Evolutionary conservation across 345 rosid genomes (phyloP).

Genomic region (Ricinus communis): DNA sequence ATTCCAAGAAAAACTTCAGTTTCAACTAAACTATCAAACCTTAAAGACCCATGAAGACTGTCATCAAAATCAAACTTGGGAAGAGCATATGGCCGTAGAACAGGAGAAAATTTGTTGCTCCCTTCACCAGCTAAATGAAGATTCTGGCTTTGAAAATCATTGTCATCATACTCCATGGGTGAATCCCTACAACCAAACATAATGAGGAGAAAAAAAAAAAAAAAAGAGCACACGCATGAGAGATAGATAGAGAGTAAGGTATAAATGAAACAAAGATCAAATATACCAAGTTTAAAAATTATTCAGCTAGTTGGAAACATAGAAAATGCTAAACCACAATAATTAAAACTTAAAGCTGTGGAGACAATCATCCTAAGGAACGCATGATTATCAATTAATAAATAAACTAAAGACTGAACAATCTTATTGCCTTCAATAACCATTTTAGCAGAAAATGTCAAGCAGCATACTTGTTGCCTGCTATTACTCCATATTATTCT

Average conservation of each 20-base stretch:
- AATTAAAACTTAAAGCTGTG: not conserved
- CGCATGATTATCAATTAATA: not conserved
- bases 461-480: not conserved
- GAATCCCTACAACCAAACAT: slow-evolving; percentile 48
- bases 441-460: not conserved
- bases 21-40: slow-evolving; percentile 72
- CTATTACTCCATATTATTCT: not conserved
- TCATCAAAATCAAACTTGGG: slow-evolving; percentile 96
- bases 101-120: slow-evolving; percentile 67
- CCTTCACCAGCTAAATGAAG: slow-evolving; percentile 91
- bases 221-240: no score
- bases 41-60: slow-evolving; percentile 58
- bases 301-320: not conserved
- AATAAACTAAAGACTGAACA: slow-evolving; percentile 1
- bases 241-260: no score
- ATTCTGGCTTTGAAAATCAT: slow-evolving; percentile 92
- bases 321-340: not conserved
- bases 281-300: slow-evolving; percentile 9
- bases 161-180: slow-evolving; percentile 99
- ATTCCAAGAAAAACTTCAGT: slow-evolving; percentile 81
- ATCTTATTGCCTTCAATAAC: not conserved
- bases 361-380: not conserved
- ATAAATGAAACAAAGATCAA: slow-evolving; percentile 12
- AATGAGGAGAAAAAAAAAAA: no score
- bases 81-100: slow-evolving; percentile 64